Evolutionary conservation across 2,329 filamentous ascomycete genomes (phyloP), one percentile per base, ranked within the genome.

Genomic region (Hysterium pulicare): DNA sequence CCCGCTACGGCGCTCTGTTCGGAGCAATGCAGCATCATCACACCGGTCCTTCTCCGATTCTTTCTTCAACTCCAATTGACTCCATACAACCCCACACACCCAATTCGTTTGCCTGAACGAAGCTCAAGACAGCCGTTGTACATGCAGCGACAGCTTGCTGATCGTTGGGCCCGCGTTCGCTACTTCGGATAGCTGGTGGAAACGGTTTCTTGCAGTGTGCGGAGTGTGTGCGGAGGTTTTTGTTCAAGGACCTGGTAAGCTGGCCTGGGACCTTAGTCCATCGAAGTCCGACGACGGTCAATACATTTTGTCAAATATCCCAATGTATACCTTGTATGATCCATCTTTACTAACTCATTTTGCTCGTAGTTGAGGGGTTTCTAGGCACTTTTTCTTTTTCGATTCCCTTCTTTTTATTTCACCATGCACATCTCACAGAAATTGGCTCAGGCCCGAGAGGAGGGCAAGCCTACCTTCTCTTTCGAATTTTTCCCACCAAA

Each of bases 401-500:
- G 19, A 17, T 23, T 35, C 34, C 20, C 16, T 9, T 40, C 39
- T 38, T 38, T 33, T 30, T 17, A 19, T 38, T 16, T 40, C 78
- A 84, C 65, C 52, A 97, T 98, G 91, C 93, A 97, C 73, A 91
- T 98, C 77, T 87, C 85, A 55, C 83, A 93, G 59, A 96, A 96
- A 77, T 79, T 98, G 60, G 76, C 81, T 56, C 86, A 91, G 58
- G 84, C 90, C 69, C 82, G 90, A 71, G 79, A 80, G 72, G 82
- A 84, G 61, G 82, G 83, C 65, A 81, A 86, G 60, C 86, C 90
- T 44, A 93, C 90, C 64, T 96, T 96, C 77, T 98, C 93, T 46
- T 98, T 98, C 75, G 93, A 98, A 70, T 98, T 95, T 77, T 98
- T 98, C 72, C 93, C 93, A 39, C 93, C 93, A 30, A 98, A 98